Base-by-base conservation (phyloP, 495 filamentous ascomycete species). In the Pseudoneurospora amorphoporcata region DNA sequence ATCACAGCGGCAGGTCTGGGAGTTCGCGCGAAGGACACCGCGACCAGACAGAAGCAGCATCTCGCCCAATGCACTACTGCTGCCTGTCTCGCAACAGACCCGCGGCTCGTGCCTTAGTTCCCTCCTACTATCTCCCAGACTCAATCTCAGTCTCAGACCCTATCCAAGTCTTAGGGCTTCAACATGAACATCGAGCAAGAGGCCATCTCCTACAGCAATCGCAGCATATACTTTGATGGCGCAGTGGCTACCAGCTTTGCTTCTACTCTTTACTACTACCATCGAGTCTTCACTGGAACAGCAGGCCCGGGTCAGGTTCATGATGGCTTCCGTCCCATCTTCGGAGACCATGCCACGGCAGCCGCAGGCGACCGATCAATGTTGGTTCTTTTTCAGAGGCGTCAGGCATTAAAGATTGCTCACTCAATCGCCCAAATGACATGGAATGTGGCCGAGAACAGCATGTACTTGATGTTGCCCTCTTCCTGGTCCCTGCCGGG, bases 371-470 rank as follows among this genome's bases (percentile, higher is more conserved):
- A 14, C 23, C 23, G 23, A 23, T 23, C 23, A 23, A 23, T 23
- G 14, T 17, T 17, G 4, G 41, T 42, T 6, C 41, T 42, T 42
- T 23, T 23, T 4, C 16, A 42, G 5, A 42, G 41, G 17, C 16
- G 4, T 42, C 41, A 2, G 5, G 41, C 16, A 42, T 42, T 2
- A 3, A 19, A 47, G n/a, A 47, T 3, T 10, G n/a, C n/a, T 47
- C 3, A n/a, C n/a, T 9, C 17, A 3, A 8, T n/a, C 8, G 43
- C 43, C n/a, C 17, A 19, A 19, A 19, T 0, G 1, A 17, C 3
- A 47, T 19, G 90, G 78, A 98, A 98, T 0, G 95, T 98, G 12
- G 95, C 95, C 4, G 93, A 97, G 75, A 98, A 98, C 88, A 99
- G 93, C 86, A 97, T 84, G 82, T 92, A 97, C 23, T 81, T 89